These are phyloP conservation scores for Arabidopsis arenosa DNA, from an alignment of 345 rosid species.

Conservation along the genomic window DNA sequence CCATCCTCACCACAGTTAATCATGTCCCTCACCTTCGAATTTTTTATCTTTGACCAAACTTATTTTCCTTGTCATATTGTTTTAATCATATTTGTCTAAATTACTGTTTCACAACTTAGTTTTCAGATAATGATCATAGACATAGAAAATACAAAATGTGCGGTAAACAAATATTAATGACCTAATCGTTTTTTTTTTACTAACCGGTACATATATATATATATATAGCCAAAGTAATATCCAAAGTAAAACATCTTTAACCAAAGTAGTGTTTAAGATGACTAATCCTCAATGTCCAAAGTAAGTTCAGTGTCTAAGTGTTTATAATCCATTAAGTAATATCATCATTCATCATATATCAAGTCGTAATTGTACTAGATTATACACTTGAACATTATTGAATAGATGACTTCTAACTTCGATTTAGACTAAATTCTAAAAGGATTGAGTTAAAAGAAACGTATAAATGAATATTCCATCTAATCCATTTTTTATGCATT, in stretches of 20 bases:
- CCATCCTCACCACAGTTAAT: conserved; percentile 32
- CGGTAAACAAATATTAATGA: not conserved
- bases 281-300: not conserved
- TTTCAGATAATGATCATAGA: not conserved
- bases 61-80: not conserved
- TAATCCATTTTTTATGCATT: not conserved
- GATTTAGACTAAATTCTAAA: too few species aligned
- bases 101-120: not conserved
- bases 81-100: not conserved
- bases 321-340: not conserved
- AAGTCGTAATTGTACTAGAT: not conserved
- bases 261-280: too few species aligned
- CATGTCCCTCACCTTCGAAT: conserved; percentile 28
- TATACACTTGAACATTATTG: not conserved
- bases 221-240: too few species aligned
- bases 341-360: not conserved
- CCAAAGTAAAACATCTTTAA: too few species aligned
- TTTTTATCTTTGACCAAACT: conserved; percentile 32
- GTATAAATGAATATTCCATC: too few species aligned
- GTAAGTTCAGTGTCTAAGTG: not conserved
- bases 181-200: not conserved
- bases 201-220: not conserved
- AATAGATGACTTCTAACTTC: not conserved
- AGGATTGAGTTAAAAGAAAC: too few species aligned
- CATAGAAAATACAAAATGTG: not conserved